Conservation (phyloP, 352 stramenopile species). For the Globisporangium irregulare region DNA sequence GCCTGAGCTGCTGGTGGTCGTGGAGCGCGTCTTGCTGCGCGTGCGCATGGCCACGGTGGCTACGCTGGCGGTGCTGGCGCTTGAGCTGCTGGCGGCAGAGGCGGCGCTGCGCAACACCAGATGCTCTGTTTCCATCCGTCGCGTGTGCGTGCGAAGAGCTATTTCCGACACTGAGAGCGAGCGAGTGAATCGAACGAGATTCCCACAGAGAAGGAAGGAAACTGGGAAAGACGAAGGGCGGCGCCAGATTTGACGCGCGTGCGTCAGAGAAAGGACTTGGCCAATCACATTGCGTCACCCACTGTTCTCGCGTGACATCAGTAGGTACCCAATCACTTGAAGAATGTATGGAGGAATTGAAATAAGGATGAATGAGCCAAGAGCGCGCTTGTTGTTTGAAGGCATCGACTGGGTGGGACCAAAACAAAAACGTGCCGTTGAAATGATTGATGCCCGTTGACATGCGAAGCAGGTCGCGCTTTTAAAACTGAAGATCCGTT, state of each 20-base stretch:
- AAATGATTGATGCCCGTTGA: no score
- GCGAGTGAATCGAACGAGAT: neutral
- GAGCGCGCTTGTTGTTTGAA: neutral
- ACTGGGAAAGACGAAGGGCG: neutral
- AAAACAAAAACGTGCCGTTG: neutral
- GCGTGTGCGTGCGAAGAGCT: neutral
- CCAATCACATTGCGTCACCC: conserved; percentile 15
- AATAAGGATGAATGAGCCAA: neutral
- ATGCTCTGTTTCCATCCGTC: conserved; percentile 21
- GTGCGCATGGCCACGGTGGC: conserved; percentile 18
- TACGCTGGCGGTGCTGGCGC: conserved; percentile 13
- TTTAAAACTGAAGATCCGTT: no score
- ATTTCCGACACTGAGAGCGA: conserved; percentile 13
- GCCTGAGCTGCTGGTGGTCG: conserved; percentile 6
- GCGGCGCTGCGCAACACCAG: conserved; percentile 13
- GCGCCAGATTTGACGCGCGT: conserved; percentile 5
- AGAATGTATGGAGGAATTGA: neutral
- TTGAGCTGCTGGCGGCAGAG: neutral
- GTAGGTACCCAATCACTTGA: neutral
- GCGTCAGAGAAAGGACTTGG: conserved; percentile 15
- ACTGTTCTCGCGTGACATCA: neutral
- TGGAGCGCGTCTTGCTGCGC: conserved; percentile 16
- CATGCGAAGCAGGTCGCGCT: no score
- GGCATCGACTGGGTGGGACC: neutral
- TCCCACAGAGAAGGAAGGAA: neutral